Evolutionary conservation across 768 basidiomycete species (phyloP).

Genomic region (Leccinum uliginosum): DNA sequence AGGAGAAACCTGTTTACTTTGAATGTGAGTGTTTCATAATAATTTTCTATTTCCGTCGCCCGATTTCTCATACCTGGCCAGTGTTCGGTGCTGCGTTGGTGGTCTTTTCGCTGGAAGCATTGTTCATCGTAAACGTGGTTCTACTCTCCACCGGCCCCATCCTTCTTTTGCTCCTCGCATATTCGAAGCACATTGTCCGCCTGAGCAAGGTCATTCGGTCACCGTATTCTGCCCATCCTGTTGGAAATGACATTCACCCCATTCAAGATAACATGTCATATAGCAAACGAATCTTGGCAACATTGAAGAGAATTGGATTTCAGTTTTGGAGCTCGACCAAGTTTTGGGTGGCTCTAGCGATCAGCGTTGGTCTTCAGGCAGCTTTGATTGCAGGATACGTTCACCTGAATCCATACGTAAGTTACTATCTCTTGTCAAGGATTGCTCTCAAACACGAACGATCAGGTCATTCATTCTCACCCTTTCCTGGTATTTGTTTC

Average conservation of each 20-base stretch:
- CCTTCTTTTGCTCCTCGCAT: constrained; percentile 42
- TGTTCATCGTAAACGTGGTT: constrained; percentile 56
- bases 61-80: constrained; percentile 23
- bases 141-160: constrained; percentile 63
- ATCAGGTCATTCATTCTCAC: constrained; percentile 57
- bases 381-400: constrained; percentile 47
- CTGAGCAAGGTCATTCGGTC: constrained; percentile 17
- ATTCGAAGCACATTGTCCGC: constrained; percentile 28
- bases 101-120: constrained; percentile 45
- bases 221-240: neutral
- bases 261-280: constrained; percentile 3
- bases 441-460: neutral
- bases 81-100: constrained; percentile 58
- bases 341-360: constrained; percentile 57
- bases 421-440: constrained; percentile 13
- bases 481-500: constrained; percentile 49
- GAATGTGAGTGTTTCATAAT: constrained; percentile 49
- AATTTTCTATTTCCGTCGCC: neutral
- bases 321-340: constrained; percentile 48
- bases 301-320: constrained; percentile 25
- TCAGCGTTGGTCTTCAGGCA: constrained; percentile 43
- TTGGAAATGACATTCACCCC: constrained; percentile 1
- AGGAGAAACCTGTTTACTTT: constrained; percentile 55
- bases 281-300: constrained; percentile 19
- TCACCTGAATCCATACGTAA: constrained; percentile 61